Conservation (phyloP, 306 rosid species). For the Castanea crenata region DNA sequence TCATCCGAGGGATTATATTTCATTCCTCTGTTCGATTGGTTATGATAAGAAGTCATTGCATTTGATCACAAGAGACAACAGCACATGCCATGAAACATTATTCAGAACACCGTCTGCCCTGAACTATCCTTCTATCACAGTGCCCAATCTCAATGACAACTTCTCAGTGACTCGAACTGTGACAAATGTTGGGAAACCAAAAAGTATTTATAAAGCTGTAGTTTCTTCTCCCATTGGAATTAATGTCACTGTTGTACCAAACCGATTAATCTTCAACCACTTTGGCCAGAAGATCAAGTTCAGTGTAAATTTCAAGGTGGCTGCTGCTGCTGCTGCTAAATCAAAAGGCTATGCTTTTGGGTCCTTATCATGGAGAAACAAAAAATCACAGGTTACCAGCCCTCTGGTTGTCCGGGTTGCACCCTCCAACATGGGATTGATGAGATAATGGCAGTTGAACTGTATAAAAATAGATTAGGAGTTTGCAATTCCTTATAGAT, state of each 20-base stretch:
- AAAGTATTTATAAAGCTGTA: conserved; percentile 44
- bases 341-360: conserved; percentile 67
- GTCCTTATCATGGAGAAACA: conserved; percentile 57
- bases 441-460: conserved; percentile 36
- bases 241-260: conserved; percentile 64
- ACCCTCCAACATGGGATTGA: conserved; percentile 39
- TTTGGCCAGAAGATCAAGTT: conserved; percentile 56
- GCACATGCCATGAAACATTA: conserved; percentile 53
- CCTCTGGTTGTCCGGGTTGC: conserved; percentile 62
- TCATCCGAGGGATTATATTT: conserved; percentile 46
- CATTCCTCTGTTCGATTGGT: conserved; percentile 70
- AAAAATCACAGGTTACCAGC: conserved; percentile 49
- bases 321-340: conserved; percentile 29
- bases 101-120: conserved; percentile 52
- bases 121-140: conserved; percentile 73
- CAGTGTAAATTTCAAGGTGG: conserved; percentile 56
- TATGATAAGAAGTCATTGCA: conserved; percentile 60
- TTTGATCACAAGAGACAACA: conserved; percentile 62
- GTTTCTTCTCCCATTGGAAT: conserved; percentile 60
- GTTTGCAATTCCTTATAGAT: conserved; percentile 19
- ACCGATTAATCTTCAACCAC: conserved; percentile 46
- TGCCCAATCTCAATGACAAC: conserved; percentile 57
- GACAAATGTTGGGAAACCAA: conserved; percentile 67
- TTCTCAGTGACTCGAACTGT: conserved; percentile 56
- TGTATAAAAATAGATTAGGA: conserved; percentile 23